Evolutionary conservation across 31 red algal genomes (phyloP).

Genomic region (Porphyra umbilicalis): DNA sequence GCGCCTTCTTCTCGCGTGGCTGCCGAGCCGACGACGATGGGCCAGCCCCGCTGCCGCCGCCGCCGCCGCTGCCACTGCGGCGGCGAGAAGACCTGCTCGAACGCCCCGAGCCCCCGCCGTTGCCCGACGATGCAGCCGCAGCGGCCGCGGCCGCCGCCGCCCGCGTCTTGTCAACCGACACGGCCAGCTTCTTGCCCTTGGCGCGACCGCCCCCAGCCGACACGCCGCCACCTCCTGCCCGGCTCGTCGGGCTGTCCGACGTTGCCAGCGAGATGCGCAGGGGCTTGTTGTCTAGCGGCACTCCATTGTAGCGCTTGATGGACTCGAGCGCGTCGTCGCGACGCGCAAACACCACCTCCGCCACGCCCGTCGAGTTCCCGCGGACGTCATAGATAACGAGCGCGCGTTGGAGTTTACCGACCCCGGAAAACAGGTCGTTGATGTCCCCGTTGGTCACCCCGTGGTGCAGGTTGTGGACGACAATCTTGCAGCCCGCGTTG

Average conservation of each 20-base stretch:
- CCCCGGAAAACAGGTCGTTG: slow-evolving; percentile 67
- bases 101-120: neutral
- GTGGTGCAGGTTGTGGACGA: slow-evolving; percentile 62
- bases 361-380: slow-evolving; percentile 36
- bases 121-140: neutral
- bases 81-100: neutral
- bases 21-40: neutral
- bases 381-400: slow-evolving; percentile 16
- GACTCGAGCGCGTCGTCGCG: slow-evolving; percentile 60
- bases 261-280: slow-evolving; percentile 68
- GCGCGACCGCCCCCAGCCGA: neutral
- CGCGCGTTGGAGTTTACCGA: slow-evolving; percentile 58
- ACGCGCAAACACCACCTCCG: slow-evolving; percentile 67
- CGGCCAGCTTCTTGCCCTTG: neutral
- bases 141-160: neutral
- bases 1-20: neutral
- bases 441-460: slow-evolving; percentile 79
- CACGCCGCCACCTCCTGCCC: neutral
- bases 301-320: slow-evolving; percentile 73
- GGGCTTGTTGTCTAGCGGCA: slow-evolving; percentile 77
- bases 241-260: neutral
- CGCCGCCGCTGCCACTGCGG: neutral
- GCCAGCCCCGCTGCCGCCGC: neutral
- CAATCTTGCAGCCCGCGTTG: slow-evolving; percentile 37
- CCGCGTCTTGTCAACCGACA: neutral